Percentiles rank a stretch among this genome's conserved stretches.
phyloP scores from a whole-genome alignment of 163 green algal genomes.

The Chloroidium sp. region DNA sequence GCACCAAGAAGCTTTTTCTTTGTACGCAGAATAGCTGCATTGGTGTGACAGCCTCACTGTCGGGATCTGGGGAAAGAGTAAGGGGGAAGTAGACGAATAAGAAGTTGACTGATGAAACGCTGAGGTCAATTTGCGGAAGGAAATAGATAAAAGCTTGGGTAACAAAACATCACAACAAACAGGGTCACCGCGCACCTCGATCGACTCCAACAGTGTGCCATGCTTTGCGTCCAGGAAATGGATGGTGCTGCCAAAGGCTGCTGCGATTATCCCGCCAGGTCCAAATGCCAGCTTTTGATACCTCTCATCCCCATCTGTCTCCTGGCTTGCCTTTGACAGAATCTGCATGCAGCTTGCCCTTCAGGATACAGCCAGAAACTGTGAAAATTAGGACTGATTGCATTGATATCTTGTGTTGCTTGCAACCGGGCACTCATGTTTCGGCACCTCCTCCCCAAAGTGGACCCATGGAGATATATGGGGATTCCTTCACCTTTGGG shows the following conservation, averaged over 20 bases:
- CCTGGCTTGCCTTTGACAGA: conserved; percentile 23
- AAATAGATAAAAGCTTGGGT: no score
- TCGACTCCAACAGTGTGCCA: conserved; percentile 40
- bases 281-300: conserved; percentile 52
- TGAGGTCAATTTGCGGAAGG: no score
- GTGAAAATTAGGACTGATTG: neutral
- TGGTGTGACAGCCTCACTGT: no score
- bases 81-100: no score
- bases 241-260: conserved; percentile 25
- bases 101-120: no score
- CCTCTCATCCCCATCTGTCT: conserved; percentile 23
- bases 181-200: no score
- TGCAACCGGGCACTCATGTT: neutral
- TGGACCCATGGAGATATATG: neutral
- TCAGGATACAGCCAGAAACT: neutral
- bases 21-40: no score
- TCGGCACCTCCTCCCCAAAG: conserved; percentile 2
- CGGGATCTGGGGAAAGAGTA: no score
- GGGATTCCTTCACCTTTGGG: conserved; percentile 36
- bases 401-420: neutral
- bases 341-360: neutral
- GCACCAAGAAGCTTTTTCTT: conserved; percentile 11
- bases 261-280: conserved; percentile 41
- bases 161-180: no score
- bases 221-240: conserved; percentile 42